Base-by-base conservation (phyloP, 371 early-diverging fungal genomes). In the Haplosporangium sp. region DNA sequence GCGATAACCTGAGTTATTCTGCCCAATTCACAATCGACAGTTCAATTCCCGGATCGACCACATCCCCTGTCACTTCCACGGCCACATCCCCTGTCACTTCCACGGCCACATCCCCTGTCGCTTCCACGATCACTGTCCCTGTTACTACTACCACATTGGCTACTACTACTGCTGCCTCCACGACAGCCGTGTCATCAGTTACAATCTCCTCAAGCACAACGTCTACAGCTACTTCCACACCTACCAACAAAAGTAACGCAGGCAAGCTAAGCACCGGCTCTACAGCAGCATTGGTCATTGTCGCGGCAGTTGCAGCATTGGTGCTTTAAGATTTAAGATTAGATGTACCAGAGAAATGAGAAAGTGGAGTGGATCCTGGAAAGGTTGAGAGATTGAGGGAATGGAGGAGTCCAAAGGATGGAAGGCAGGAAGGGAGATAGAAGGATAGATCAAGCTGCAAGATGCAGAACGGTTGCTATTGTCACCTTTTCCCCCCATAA, bases 231-330 rank as follows among this genome's bases (percentile, higher is more conserved):
- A 13, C 66, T 35, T 42, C 60, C 55, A 61, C 42, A 10, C 55
- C 61, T 57, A 19, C 69, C 15, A 27, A 15, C 19, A 27, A 60
- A 27, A 50, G 62, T 57, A 42, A 63, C 15, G 68, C 73, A 53
- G 69, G 65, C 59, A n/a, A 72, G 37, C 34, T 76, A 7, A 76
- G 70, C 63, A 66, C 76, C 58, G 71, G 69, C 34, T 77, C 69
- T 50, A 61, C 61, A 10, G 69, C 67, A 37, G 72, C 63, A 17
- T 61, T 76, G 55, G 71, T 59, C 42, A 61, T 67, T 11, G 63
- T 74, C 62, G 67, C 73, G 34, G 75, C 72, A 56, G 68, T 73
- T 58, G 63, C 71, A 48, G 56, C 72, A 27, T 45, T 67, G 63
- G 44, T 71, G 64, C 67, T 76, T 50, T 76, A 76, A 63, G 44